These are phyloP conservation scores for Rhododendron griersonianum DNA, from an alignment of 148 eudicot species.

Conservation along the genomic window DNA sequence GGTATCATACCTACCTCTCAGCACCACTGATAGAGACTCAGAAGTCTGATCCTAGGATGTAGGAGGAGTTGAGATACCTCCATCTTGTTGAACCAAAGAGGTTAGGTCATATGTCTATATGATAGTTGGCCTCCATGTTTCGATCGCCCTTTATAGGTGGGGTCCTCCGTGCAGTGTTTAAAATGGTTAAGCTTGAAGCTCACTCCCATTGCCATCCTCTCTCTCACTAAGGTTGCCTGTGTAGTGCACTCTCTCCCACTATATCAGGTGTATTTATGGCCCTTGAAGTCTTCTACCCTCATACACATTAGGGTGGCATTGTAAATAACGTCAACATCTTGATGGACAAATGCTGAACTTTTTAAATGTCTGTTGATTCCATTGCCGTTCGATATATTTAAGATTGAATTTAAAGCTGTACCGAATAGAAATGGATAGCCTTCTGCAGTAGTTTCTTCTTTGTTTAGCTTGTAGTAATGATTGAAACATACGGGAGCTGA, in stretches of 20 bases:
- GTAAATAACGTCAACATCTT: neutral
- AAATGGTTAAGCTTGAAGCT: neutral
- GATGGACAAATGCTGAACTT: neutral
- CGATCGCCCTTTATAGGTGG: neutral
- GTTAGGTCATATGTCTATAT: neutral
- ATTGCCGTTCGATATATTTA: neutral
- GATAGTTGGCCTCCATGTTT: neutral
- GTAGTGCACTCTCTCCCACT: neutral
- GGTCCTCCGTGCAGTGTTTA: neutral
- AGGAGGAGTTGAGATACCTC: neutral
- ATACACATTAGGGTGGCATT: neutral
- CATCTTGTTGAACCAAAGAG: neutral
- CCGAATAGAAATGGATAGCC: neutral
- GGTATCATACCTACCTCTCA: neutral
- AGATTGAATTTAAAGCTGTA: neutral
- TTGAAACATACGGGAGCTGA: slow-evolving; percentile 50
- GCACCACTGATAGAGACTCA: neutral
- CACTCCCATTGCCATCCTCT: neutral
- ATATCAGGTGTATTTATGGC: neutral
- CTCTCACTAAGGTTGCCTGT: no score
- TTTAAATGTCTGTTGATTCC: neutral
- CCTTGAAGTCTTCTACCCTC: neutral
- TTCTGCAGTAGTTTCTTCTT: neutral
- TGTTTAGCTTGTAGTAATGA: slow-evolving; percentile 11
- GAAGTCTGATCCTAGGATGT: neutral